A percentile compares a stretch with the other conserved stretches of the same genome.
Evolutionary conservation across 257 asterid genomes (phyloP).

Genomic region (Striga asiatica): DNA sequence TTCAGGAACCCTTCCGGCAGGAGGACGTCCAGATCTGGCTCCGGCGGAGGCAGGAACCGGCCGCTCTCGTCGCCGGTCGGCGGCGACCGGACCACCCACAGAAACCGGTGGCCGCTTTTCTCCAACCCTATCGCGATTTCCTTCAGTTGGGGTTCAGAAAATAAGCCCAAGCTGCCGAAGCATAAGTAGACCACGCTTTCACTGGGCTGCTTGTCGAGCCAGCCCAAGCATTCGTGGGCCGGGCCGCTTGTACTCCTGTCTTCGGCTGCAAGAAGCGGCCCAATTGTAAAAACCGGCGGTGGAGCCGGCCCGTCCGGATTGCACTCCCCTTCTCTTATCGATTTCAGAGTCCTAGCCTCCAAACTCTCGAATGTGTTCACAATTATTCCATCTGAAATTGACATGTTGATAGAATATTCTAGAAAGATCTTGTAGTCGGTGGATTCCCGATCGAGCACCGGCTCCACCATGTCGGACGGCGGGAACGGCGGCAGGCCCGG

Average conservation of each 20-base stretch:
- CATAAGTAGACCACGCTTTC: slow-evolving; percentile 45
- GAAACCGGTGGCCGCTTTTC: slow-evolving; percentile 29
- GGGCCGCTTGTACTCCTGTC: background rate
- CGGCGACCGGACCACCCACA: slow-evolving; percentile 52
- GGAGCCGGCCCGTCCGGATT: slow-evolving; percentile 32
- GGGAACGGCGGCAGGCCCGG: slow-evolving; percentile 44
- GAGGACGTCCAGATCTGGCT: slow-evolving; percentile 30
- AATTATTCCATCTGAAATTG: slow-evolving; percentile 27
- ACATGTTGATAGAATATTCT: background rate
- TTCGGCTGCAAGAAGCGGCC: slow-evolving; percentile 33
- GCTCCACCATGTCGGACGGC: slow-evolving; percentile 26
- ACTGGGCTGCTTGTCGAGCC: slow-evolving; percentile 51
- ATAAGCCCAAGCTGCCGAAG: slow-evolving; percentile 50
- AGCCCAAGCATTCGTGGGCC: slow-evolving; percentile 31
- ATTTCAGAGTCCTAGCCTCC: slow-evolving; percentile 22
- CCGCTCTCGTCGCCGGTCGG: slow-evolving; percentile 22
- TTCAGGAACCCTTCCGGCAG: slow-evolving; percentile 45
- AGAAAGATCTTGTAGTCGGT: slow-evolving; percentile 22
- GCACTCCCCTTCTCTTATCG: slow-evolving; percentile 30
- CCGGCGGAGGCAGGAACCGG: slow-evolving; percentile 19
- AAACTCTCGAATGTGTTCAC: slow-evolving; percentile 41
- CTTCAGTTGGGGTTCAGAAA: slow-evolving; percentile 26
- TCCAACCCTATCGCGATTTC: slow-evolving; percentile 45
- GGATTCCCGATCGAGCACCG: slow-evolving; percentile 23
- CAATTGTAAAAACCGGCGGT: slow-evolving; percentile 47